Base-by-base conservation (phyloP, 306 rosid genomes). In the Rosa persica region DNA sequence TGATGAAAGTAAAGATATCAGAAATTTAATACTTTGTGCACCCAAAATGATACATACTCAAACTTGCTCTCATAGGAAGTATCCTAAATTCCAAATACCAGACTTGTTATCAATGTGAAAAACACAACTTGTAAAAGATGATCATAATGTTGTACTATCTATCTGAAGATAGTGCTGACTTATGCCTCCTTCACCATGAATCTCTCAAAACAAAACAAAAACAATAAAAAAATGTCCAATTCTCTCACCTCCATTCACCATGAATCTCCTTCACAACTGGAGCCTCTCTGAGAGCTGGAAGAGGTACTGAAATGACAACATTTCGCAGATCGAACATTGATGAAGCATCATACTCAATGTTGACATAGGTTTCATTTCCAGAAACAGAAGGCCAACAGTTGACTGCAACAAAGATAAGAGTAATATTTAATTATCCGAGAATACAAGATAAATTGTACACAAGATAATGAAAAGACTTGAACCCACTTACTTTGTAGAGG, bases 301-400 rank as follows among this genome's bases (percentile, higher is more conserved):
- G 99, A 71, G 98, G 98, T 74, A 95, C 99, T 11, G 93, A 84
- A 80, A 92, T 85, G 86, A 88, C 87, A 68, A 94, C 90, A 82
- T 90, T 91, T 78, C 81, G 88, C 79, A 92, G 87, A 76, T 92
- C 93, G 79, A 88, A 95, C 93, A 91, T 80, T 72, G 97, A 82
- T 12, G 98, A 91, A 75, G 99, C 96, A 68, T 95, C 99, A 36
- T 95, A 95, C 76, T 95, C 99, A 85, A 95, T 91, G 87, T 89
- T 95, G 67, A 95, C 99, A 76, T 89, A 95, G 79, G 97, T 95
- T 81, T 93, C 99, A 83, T 89, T 91, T 78, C 99, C 98, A 85
- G 97, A 96, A 82, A 90, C 91, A 62, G 98, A 90, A 70, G 99
- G 99, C 99, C 97, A 96, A 82, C 99, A 96, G 86, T 93, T 96